These are phyloP conservation scores for Phaffia tasmanica DNA, from an alignment of 768 basidiomycete genomes.

Conservation along the genomic window DNA sequence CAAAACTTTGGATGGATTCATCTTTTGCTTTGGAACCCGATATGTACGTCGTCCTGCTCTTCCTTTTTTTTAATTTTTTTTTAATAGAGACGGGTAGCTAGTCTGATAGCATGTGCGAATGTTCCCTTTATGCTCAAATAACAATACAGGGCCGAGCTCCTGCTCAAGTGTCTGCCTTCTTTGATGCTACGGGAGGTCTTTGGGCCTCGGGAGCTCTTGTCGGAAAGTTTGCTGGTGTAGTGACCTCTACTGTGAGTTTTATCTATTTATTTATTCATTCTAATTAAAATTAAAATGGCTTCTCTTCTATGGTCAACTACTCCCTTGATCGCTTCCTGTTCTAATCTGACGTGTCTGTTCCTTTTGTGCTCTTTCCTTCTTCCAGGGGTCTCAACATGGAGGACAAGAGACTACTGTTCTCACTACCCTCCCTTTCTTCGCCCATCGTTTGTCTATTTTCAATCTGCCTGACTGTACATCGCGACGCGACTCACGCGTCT, in stretches of 20 bases:
- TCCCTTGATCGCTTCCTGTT: background rate
- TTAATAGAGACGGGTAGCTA: background rate
- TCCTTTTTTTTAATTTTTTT: too few species aligned
- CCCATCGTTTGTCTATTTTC: constrained; percentile 1
- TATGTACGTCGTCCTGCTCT: constrained; percentile 2
- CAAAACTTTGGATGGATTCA: constrained; percentile 17
- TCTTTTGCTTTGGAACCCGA: constrained; percentile 11
- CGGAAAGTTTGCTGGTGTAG: constrained; percentile 21
- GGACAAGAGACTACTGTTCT: constrained; percentile 23
- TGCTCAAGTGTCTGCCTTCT: constrained; percentile 17
- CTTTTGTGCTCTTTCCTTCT: background rate
- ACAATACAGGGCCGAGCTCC: constrained; percentile 11
- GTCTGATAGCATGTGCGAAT: too few species aligned
- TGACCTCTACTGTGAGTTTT: background rate
- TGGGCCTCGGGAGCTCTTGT: constrained; percentile 11
- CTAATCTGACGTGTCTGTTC: background rate
- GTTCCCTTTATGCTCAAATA: too few species aligned
- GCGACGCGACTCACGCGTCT: background rate
- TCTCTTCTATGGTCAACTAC: background rate
- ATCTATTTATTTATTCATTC: background rate
- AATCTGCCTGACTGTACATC: background rate
- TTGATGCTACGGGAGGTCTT: background rate
- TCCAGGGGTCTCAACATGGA: constrained; percentile 7
- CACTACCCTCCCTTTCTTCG: constrained; percentile 23
- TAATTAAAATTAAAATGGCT: background rate